These are phyloP conservation scores for Pythium dissimile DNA, from an alignment of 352 stramenopile genomes.

Conservation along the genomic window DNA sequence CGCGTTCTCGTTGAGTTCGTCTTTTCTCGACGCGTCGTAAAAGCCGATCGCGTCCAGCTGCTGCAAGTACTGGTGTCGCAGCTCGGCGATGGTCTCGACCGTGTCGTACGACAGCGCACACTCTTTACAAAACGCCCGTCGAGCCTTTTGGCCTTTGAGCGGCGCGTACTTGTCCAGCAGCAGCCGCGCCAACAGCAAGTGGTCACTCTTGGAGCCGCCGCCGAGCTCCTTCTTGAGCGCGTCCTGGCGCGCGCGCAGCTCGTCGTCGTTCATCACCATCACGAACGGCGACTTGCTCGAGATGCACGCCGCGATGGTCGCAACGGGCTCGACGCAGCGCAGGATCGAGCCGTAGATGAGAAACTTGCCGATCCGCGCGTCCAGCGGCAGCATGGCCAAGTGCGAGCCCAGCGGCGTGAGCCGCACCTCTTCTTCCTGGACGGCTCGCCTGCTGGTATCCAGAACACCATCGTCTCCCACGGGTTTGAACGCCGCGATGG, in stretches of 20 bases:
- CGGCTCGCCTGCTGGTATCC: not conserved
- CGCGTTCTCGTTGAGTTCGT: conserved; percentile 58
- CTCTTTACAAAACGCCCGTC: conserved; percentile 66
- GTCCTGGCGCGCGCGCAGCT: conserved; percentile 54
- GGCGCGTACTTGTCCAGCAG: conserved; percentile 72
- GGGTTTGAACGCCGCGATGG: conserved; percentile 83
- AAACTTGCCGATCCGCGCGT: conserved; percentile 87
- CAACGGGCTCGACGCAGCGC: conserved; percentile 77
- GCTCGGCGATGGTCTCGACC: conserved; percentile 90
- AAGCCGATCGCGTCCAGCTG: conserved; percentile 78
- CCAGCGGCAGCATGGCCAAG: conserved; percentile 76
- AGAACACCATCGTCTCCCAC: conserved; percentile 11
- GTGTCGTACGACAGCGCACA: conserved; percentile 81
- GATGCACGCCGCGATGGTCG: conserved; percentile 80
- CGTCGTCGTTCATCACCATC: conserved; percentile 63
- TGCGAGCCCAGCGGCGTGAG: conserved; percentile 94
- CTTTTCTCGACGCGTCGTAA: conserved; percentile 42
- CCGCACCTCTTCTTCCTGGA: conserved; percentile 38
- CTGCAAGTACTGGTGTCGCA: conserved; percentile 85
- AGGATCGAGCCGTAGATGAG: conserved; percentile 86
- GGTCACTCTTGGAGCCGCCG: conserved; percentile 69
- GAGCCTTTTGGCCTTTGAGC: conserved; percentile 44
- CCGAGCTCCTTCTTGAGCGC: conserved; percentile 65
- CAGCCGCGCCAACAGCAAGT: conserved; percentile 64
- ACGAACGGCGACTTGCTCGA: conserved; percentile 79